Base-by-base conservation (phyloP, 495 filamentous ascomycete genomes). In the Daldinia vernicosa region DNA sequence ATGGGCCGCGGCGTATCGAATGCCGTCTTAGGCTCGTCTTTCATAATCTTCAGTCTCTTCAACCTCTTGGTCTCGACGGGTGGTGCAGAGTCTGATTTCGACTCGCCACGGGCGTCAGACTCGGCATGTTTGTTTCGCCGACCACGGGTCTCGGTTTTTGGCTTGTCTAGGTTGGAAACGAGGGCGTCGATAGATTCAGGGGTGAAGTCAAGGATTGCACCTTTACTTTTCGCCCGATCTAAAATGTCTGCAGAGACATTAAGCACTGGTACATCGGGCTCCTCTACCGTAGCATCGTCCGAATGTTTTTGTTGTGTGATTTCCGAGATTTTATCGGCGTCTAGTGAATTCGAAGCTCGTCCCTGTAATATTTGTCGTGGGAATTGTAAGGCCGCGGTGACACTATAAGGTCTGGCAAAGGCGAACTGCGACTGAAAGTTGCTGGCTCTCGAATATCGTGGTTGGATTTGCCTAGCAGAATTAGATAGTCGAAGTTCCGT, bases 401-500 rank as follows among this genome's bases (percentile, higher is more conserved):
- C 57, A 33, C 47, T 72, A 35, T 60, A 72, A 6, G 56, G 40
- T n/a, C 65, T 64, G 9, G 39, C 22, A 5, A 60, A 57, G 14
- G 51, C 30, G 47, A 37, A 43, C 47, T 43, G 59, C 51, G 64
- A 37, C 28, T 28, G 60, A 55, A 61, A 53, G 19, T 30, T 19
- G 24, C 33, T 6, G 7, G 30, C 24, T 56, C 40, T 69, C 26
- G 35, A 51, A 27, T 35, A 64, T 61, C 39, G 60, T n/a, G 58
- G 17, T 50, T 66, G 66, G 27, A 67, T 54, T 53, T 19, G 39
- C 28, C 61, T 39, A 61, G 54, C 26, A n/a, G 72, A 47, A 55
- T 74, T 37, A 51, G 70, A 60, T 9, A 82, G 26, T 52, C 84
- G 79, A 33, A 85, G 51, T 54, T 82, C 80, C 6, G 81, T 78